phyloP scores from a whole-genome alignment of 345 rosid genomes.

The Kernera saxatilis region DNA sequence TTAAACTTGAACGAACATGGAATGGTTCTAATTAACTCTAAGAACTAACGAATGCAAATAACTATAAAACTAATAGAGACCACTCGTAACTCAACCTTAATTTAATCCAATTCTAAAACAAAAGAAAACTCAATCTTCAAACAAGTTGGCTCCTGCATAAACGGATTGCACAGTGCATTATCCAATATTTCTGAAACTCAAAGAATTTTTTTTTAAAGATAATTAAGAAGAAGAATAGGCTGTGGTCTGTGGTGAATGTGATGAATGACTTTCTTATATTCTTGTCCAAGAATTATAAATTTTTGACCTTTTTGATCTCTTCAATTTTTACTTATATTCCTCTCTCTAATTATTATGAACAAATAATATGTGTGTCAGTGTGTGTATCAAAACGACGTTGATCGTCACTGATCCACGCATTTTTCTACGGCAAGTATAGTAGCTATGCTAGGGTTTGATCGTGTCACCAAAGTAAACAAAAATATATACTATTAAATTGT shows the following conservation, averaged over 20 bases:
- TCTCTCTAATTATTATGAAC: conserved; percentile 4
- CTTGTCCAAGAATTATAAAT: conserved; percentile 19
- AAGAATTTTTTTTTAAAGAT: not conserved
- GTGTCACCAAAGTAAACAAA: not conserved
- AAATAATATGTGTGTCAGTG: conserved; percentile 23
- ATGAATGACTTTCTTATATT: conserved; percentile 16
- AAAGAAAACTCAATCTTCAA: not conserved
- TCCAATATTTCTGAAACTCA: not conserved
- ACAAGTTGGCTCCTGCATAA: not conserved
- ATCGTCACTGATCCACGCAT: not conserved
- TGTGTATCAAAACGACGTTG: conserved; percentile 9
- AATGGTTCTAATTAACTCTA: not conserved
- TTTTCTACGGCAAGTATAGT: not conserved
- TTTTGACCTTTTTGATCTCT: not conserved
- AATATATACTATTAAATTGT: not conserved
- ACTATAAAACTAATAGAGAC: not conserved
- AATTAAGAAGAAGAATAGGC: not conserved
- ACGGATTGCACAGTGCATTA: not conserved
- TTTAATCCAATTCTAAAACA: not conserved
- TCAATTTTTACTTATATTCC: conserved; percentile 5
- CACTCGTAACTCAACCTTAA: not conserved
- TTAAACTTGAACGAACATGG: too few species aligned
- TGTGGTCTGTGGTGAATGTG: not conserved
- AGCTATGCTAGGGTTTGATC: conserved; percentile 11
- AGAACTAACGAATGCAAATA: not conserved